Evolutionary conservation across 2,329 filamentous ascomycete genomes (phyloP), one percentile per base, ranked within the genome.

Genomic region (Aspergillus niger): DNA sequence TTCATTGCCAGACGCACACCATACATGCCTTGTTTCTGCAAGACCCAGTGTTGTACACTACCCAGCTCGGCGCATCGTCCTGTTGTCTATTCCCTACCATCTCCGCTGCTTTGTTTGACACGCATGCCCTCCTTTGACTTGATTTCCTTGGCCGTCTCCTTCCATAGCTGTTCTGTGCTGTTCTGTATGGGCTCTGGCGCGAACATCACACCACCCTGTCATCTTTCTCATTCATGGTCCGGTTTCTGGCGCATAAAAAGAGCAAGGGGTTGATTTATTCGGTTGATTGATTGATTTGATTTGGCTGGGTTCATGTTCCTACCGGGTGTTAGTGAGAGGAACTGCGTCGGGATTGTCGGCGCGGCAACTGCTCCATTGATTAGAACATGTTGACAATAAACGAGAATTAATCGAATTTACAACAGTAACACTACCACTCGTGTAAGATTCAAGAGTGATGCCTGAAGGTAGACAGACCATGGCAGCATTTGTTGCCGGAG

Each of bases 1-100:
- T 60, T 55, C 61, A 54, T 60, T 64, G 63, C 63, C 59, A 58
- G 65, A 64, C 63, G 48, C 55, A 60, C 55, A 65, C 60, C 61
- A 62, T 68, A 65, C 63, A 69, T 68, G 32, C 58, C 58, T 61
- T 58, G 41, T 66, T 54, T 63, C 64, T 73, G 69, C 73, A 72
- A 75, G 71, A 70, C 69, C 65, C 61, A 63, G 53, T 68, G 70
- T 69, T 74, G 72, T 74, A 74, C 67, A 74, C 67, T 74, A 74
- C 58, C 57, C 54, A 47, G 61, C 62, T 63, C 63, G 68, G 66
- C 69, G 65, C 68, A 64, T 70, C 47, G 53, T 60, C 60, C 69
- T 62, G 54, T 65, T 64, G 28, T 47, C 62, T 63, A 66, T 66
- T 68, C 64, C 63, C 59, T 57, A 63, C 62, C 64, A 64, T 58